Conservation (phyloP, 139 green algal genomes). For the Chlamydomonas sp. region DNA sequence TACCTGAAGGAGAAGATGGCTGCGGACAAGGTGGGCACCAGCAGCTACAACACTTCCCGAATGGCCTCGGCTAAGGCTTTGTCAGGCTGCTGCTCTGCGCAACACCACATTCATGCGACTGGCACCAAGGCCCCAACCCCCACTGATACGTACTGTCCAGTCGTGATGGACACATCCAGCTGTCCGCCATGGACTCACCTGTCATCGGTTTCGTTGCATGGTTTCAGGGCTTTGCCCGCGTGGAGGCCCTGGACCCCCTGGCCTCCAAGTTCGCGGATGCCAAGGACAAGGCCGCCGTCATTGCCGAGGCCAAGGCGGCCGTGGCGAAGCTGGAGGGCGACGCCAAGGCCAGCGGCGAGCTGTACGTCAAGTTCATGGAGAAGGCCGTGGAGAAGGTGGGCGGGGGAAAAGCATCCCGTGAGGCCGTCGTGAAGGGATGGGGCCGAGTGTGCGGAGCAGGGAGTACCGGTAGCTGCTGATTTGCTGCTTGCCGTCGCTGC, state of each 20-base stretch:
- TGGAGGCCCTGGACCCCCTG: slow-evolving; percentile 67
- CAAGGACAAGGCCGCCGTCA: slow-evolving; percentile 37
- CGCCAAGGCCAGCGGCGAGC: slow-evolving; percentile 60
- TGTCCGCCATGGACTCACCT: neutral
- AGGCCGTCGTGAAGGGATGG: neutral
- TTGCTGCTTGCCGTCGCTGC: neutral
- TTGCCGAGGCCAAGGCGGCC: slow-evolving; percentile 23
- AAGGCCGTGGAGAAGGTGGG: slow-evolving; percentile 81
- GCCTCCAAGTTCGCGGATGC: slow-evolving; percentile 48
- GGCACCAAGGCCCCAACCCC: neutral
- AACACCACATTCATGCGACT: no score
- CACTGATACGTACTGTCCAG: neutral
- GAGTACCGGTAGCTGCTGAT: neutral
- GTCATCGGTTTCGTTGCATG: neutral
- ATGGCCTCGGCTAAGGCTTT: no score
- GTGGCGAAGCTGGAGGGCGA: slow-evolving; percentile 40
- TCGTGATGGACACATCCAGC: neutral
- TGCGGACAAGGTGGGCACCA: slow-evolving; percentile 55
- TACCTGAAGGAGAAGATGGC: slow-evolving; percentile 79
- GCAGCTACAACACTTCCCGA: neutral
- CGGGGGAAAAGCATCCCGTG: neutral
- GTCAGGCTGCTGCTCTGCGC: no score
- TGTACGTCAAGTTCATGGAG: slow-evolving; percentile 78
- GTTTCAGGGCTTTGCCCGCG: slow-evolving; percentile 60
- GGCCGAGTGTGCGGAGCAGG: neutral